Evolutionary conservation across 768 basidiomycete genomes (phyloP).

Genomic region (Termitomyces sp.): DNA sequence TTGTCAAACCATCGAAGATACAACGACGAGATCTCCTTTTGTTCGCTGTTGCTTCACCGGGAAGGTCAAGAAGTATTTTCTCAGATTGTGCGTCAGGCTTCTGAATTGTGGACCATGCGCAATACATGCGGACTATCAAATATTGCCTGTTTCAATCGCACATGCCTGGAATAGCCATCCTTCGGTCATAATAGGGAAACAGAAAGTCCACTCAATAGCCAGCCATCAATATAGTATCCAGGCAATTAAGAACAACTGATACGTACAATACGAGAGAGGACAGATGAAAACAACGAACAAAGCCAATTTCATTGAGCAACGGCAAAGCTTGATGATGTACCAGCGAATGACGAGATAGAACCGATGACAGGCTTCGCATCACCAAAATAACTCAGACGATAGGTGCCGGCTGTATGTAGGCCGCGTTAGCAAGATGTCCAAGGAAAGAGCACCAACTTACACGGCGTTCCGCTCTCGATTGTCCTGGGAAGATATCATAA

Average conservation of each 20-base stretch:
- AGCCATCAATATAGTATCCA: background rate
- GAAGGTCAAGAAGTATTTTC: no score
- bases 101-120: no score
- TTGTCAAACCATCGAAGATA: no score
- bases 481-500: constrained; percentile 40
- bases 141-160: no score
- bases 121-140: no score
- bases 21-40: no score
- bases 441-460: constrained; percentile 31
- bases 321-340: constrained; percentile 60
- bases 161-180: no score
- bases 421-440: background rate
- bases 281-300: background rate
- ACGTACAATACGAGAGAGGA: background rate
- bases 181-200: no score
- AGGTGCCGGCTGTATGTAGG: constrained; percentile 53
- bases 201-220: no score
- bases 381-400: constrained; percentile 69
- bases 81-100: no score
- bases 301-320: constrained; percentile 28
- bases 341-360: constrained; percentile 59
- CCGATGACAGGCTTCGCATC: constrained; percentile 71
- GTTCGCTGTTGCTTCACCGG: no score
- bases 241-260: background rate
- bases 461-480: constrained; percentile 58